Conservation (phyloP, 495 filamentous ascomycete species). For the Apodospora peruviana region DNA sequence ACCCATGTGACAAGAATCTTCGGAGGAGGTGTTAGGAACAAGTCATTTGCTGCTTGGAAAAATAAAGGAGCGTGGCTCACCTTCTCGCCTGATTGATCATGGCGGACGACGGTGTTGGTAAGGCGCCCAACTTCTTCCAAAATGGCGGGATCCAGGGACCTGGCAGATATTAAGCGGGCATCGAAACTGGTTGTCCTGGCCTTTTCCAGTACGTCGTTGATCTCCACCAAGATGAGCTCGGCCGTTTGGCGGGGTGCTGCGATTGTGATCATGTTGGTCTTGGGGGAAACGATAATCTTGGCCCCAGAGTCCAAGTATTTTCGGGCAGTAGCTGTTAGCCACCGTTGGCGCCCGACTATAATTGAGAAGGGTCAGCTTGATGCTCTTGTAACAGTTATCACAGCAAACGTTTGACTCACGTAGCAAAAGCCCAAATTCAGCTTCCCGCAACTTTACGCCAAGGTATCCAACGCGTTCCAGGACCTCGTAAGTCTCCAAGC, state of each 20-base stretch:
- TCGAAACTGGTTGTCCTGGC: conserved; percentile 14
- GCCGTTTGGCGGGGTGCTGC: conserved; percentile 27
- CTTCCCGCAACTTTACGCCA: conserved; percentile 21
- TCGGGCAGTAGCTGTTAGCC: conserved; percentile 22
- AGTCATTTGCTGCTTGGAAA: not conserved
- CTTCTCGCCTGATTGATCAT: conserved; percentile 11
- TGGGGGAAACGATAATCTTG: conserved; percentile 26
- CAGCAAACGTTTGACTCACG: no score
- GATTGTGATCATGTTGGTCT: conserved; percentile 23
- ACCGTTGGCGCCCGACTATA: conserved; percentile 30
- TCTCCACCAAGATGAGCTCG: conserved; percentile 32
- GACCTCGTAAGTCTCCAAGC: conserved; percentile 23
- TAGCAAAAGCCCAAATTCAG: conserved; percentile 32
- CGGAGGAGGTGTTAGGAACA: not conserved
- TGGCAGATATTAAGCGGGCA: conserved; percentile 12
- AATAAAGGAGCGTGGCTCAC: conserved; percentile 17
- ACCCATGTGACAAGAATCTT: conserved; percentile 36
- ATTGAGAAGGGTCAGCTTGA: no score
- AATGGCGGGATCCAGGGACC: conserved; percentile 14
- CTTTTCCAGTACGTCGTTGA: conserved; percentile 22
- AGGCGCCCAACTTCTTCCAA: conserved; percentile 37
- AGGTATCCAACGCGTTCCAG: conserved; percentile 26
- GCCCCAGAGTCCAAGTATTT: conserved; percentile 24
- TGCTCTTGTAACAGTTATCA: no score
- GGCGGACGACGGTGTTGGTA: conserved; percentile 35